Percentiles rank a stretch among this genome's conserved stretches.
Evolutionary conservation across 2,329 filamentous ascomycete species (phyloP).

Genomic region (Penicillium glabrum): DNA sequence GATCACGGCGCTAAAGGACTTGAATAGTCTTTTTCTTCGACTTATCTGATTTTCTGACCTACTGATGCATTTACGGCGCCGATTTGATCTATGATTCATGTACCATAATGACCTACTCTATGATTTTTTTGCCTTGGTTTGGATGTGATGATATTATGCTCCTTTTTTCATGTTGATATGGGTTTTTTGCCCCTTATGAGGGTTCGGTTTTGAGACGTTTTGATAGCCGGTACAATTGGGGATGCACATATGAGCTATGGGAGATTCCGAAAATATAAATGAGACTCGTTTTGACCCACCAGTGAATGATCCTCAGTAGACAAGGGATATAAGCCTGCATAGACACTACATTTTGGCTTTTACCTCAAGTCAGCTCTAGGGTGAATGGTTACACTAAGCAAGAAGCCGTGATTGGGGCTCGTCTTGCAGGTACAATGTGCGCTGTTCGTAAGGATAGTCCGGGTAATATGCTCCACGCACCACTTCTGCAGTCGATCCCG

Average conservation of each 20-base stretch:
- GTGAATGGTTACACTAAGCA: slow-evolving; percentile 14
- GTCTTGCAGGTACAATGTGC: slow-evolving; percentile 22
- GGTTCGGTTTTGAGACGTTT: not conserved
- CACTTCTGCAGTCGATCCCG: not conserved
- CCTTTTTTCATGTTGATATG: slow-evolving; percentile 12
- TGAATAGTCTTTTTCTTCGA: not conserved
- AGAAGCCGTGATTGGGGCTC: slow-evolving; percentile 7
- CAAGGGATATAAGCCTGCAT: not conserved
- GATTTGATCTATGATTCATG: slow-evolving; percentile 19
- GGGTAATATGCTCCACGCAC: slow-evolving; percentile 5
- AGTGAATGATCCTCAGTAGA: not conserved
- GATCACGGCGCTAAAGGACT: slow-evolving; percentile 28
- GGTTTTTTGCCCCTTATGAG: slow-evolving; percentile 10
- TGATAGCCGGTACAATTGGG: slow-evolving; percentile 1
- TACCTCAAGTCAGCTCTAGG: not conserved
- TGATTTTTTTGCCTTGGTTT: not conserved
- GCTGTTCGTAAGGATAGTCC: slow-evolving; percentile 14
- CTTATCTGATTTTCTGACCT: slow-evolving; percentile 2
- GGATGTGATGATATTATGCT: slow-evolving; percentile 4
- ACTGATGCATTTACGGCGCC: slow-evolving; percentile 22
- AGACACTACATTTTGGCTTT: not conserved
- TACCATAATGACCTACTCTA: slow-evolving; percentile 19
- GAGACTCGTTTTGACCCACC: not conserved
- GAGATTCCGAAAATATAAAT: not conserved
- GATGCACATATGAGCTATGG: slow-evolving; percentile 22